A percentile compares a stretch with the other conserved stretches of the same genome.
These are phyloP conservation scores for Botrytis hyacinthi DNA, from an alignment of 2,329 filamentous ascomycete genomes.

Conservation along the genomic window DNA sequence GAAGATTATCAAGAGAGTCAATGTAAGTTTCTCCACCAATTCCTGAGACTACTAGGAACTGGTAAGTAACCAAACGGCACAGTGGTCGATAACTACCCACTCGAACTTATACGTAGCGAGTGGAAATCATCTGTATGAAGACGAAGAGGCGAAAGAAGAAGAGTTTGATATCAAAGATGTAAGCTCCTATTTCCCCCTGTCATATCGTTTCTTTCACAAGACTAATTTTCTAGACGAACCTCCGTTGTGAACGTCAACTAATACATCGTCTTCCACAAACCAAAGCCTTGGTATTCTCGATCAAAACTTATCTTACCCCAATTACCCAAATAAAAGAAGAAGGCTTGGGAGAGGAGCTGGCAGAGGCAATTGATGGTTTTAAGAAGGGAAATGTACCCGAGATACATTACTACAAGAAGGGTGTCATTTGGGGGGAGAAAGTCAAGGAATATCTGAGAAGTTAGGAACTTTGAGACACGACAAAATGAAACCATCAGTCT, in stretches of 20 bases:
- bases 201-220: background rate
- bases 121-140: constrained; percentile 45
- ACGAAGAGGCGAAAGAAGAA: constrained; percentile 39
- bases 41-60: background rate
- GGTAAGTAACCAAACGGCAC: background rate
- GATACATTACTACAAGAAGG: constrained; percentile 58
- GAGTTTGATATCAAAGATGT: constrained; percentile 47
- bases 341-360: constrained; percentile 52
- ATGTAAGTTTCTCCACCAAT: constrained; percentile 38
- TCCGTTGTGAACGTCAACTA: constrained; percentile 60
- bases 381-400: constrained; percentile 53
- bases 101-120: constrained; percentile 42
- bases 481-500: background rate
- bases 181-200: constrained; percentile 22
- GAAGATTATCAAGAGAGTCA: constrained; percentile 53
- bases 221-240: constrained; percentile 39
- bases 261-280: constrained; percentile 56
- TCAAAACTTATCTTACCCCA: constrained; percentile 62
- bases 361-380: constrained; percentile 58
- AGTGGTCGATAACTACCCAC: constrained; percentile 48
- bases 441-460: constrained; percentile 35
- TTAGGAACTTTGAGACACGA: background rate
- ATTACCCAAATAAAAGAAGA: constrained; percentile 55
- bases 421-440: constrained; percentile 35
- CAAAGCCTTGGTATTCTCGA: constrained; percentile 56